Base-by-base conservation (phyloP, 2,329 filamentous ascomycete species). In the Cladosporium sp. region DNA sequence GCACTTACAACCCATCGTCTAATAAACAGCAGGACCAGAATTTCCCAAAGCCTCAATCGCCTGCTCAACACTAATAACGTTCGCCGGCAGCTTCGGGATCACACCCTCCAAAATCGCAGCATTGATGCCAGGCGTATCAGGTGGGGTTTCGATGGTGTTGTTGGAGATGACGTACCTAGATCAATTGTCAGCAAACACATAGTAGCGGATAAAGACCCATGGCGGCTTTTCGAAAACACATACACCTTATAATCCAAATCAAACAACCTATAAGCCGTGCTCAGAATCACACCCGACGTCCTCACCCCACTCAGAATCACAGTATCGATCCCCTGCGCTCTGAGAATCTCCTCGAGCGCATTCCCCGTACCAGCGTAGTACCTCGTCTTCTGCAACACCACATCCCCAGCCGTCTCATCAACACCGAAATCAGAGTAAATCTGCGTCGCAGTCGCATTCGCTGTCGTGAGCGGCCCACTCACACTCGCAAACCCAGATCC, bases 201-300 rank as follows among this genome's bases (percentile, higher is more conserved):
- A 30, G 28, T 30, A 30, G 28, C 28, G 28, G 28, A 30, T 30
- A 30, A 30, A 6, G 28, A 30, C 28, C 6, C 28, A 30, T 30
- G 28, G 28, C 6, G 28, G 28, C 28, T 30, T 30, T 30, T 6
- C 28, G 28, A 30, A 30, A 30, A 30, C 28, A 80, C 78, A 70
- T 75, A 82, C 60, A 82, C 75, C 12, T 79, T 77, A 64, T 79
- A 82, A 65, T 82, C 78, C 41, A 81, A 66, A 69, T 82, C 79
- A 59, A 81, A 82, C 15, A 82, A 67, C 18, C 75, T 75, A 66
- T 82, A 82, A 2, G 78, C 73, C 11, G 80, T 82, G 52, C 73
- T 77, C 73, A 82, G 73, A 6, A 82, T 75, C 1, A 81, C 80
- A 0, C 79, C 81, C 1, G 77, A 78, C 18, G 81, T 78, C 36